Conservation (phyloP, 495 filamentous ascomycete genomes). For the Chaetomium fimeti region DNA sequence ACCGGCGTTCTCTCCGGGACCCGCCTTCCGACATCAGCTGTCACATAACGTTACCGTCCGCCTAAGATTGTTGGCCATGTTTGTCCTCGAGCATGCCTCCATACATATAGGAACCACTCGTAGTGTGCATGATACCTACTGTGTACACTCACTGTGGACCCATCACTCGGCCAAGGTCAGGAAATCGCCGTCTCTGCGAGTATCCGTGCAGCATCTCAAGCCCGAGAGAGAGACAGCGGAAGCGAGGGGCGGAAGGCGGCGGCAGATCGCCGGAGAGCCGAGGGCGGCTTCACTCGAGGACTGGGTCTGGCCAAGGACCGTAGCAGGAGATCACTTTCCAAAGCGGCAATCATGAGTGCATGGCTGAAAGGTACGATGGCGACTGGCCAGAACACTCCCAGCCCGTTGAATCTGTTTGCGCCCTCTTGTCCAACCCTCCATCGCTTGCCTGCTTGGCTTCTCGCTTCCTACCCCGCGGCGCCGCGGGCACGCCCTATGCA, state of each 20-base stretch:
- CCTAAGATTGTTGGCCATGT: too few species aligned
- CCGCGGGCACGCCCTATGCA: not conserved
- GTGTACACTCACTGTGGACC: not conserved
- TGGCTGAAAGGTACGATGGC: not conserved
- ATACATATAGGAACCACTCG: too few species aligned
- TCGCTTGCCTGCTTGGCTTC: not conserved
- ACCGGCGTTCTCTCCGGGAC: not conserved
- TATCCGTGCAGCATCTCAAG: not conserved
- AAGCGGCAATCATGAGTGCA: not conserved
- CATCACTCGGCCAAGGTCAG: not conserved
- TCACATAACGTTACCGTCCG: not conserved
- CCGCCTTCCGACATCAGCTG: not conserved
- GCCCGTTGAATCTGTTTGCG: too few species aligned
- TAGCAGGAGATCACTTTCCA: not conserved
- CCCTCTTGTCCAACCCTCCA: not conserved
- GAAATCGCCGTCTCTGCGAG: not conserved
- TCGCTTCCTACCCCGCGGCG: constrained; percentile 1
- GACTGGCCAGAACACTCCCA: not conserved
- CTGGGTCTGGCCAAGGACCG: not conserved
- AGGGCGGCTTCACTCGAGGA: not conserved
- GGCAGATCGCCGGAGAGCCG: constrained; percentile 5
- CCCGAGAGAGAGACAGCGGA: not conserved
- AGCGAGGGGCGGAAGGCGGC: constrained; percentile 1
- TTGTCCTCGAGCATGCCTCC: too few species aligned
- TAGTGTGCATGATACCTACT: too few species aligned